Percentiles rank a stretch among this genome's conserved stretches.
phyloP scores from a whole-genome alignment of 495 filamentous ascomycete genomes.

The Antarctomyces pellizariae region DNA sequence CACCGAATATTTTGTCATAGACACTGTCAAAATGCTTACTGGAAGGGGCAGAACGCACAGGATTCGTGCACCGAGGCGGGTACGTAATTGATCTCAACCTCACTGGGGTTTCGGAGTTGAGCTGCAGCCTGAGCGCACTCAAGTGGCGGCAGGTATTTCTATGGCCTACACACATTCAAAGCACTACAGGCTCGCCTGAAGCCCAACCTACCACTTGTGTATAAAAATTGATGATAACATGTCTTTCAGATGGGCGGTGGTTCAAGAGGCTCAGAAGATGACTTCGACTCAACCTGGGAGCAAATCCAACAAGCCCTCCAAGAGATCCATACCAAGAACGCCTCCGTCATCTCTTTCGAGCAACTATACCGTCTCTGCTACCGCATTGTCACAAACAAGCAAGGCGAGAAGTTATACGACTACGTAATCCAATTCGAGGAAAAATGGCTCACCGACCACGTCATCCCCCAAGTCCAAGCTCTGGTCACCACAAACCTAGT shows the following conservation, averaged over 20 bases:
- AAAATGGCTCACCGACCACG: constrained; percentile 46
- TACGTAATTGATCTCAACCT: constrained; percentile 18
- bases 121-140: no score
- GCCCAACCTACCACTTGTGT: no score
- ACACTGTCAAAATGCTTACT: constrained; percentile 32
- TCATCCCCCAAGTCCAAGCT: constrained; percentile 36
- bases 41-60: constrained; percentile 36
- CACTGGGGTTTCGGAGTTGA: neutral
- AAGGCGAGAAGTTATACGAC: constrained; percentile 65
- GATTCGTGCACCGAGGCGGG: constrained; percentile 49
- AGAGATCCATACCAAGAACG: constrained; percentile 84
- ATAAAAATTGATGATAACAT: no score
- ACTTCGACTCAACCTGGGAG: constrained; percentile 38
- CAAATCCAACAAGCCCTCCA: constrained; percentile 45
- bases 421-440: constrained; percentile 57
- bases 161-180: constrained; percentile 1
- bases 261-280: constrained; percentile 1
- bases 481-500: constrained; percentile 37
- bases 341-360: constrained; percentile 78
- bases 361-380: constrained; percentile 92
- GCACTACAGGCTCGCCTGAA: no score
- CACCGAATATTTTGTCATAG: no score
- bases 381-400: constrained; percentile 73
- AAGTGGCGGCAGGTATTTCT: no score
- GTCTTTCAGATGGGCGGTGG: neutral